Evolutionary conservation across 352 stramenopile species (phyloP).

Genomic region (Pythium rishiriense): DNA sequence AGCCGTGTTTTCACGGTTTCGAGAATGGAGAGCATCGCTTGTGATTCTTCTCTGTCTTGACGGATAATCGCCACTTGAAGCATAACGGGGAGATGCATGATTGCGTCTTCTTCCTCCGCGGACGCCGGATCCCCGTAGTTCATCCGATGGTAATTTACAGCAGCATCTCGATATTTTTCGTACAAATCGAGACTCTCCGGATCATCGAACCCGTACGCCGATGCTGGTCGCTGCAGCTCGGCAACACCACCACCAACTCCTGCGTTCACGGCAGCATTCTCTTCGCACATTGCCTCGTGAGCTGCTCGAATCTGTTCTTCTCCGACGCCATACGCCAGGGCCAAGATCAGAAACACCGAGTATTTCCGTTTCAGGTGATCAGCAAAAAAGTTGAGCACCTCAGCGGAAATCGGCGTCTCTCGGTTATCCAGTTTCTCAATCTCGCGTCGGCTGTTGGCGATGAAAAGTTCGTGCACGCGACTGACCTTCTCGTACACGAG

Average conservation of each 20-base stretch:
- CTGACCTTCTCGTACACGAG: constrained; percentile 89
- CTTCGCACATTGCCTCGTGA: constrained; percentile 79
- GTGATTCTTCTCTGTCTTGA: constrained; percentile 65
- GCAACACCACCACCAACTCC: constrained; percentile 74
- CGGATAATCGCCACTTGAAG: constrained; percentile 76
- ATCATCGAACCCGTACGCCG: constrained; percentile 76
- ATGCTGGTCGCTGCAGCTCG: constrained; percentile 45
- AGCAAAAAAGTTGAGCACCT: constrained; percentile 81
- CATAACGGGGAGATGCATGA: constrained; percentile 90
- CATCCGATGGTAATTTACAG: constrained; percentile 83
- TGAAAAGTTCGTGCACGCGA: constrained; percentile 84
- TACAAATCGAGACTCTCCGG: constrained; percentile 76
- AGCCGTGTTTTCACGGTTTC: constrained; percentile 73
- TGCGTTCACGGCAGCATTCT: constrained; percentile 72
- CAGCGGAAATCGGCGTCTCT: constrained; percentile 41
- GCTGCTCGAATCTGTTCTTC: constrained; percentile 81
- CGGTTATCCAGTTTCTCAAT: constrained; percentile 58
- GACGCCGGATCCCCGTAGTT: constrained; percentile 79
- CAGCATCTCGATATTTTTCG: constrained; percentile 83
- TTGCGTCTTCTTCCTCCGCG: constrained; percentile 85
- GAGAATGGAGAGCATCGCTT: constrained; percentile 75
- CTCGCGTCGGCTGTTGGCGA: constrained; percentile 75
- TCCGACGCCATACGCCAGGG: constrained; percentile 68
- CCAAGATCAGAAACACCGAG: constrained; percentile 84
- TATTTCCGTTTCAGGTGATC: constrained; percentile 89